These are phyloP conservation scores for Yarrowia divulgata DNA, from an alignment of 805 yeast genomes.

Conservation along the genomic window DNA sequence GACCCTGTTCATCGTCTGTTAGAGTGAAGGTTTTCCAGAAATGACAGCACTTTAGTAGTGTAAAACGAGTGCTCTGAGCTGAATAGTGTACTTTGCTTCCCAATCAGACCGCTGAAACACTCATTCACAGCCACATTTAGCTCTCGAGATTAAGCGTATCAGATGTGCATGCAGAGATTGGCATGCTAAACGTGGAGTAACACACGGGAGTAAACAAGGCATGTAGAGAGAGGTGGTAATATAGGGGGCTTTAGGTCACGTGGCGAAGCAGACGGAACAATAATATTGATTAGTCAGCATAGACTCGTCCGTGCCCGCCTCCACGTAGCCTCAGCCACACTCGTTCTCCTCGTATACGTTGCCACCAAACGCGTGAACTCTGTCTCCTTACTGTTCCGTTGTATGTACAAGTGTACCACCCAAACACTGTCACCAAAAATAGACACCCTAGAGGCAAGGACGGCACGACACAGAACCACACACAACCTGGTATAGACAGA, in stretches of 20 bases:
- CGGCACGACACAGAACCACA: background rate
- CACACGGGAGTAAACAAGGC: background rate
- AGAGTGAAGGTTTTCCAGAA: background rate
- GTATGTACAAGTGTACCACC: background rate
- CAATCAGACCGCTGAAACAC: background rate
- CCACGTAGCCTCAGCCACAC: background rate
- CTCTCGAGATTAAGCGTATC: slow-evolving; percentile 7
- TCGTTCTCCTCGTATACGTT: background rate
- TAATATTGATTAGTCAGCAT: background rate
- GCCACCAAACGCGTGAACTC: slow-evolving; percentile 33
- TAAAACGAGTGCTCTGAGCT: background rate
- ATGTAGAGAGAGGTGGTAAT: background rate
- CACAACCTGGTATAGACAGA: background rate
- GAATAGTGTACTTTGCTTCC: too few relatives aligned
- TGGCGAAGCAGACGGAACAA: too few relatives aligned
- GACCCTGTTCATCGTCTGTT: too few relatives aligned
- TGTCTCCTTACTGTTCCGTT: background rate
- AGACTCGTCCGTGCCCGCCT: background rate
- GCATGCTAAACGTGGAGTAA: slow-evolving; percentile 1
- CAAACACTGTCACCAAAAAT: slow-evolving; percentile 30
- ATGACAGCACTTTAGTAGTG: background rate
- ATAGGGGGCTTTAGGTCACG: background rate
- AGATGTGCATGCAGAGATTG: slow-evolving; percentile 36
- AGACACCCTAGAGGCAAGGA: background rate
- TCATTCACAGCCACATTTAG: background rate